Evolutionary conservation across 2,329 filamentous ascomycete genomes (phyloP).

Genomic region (Leptosphaerulina australis): DNA sequence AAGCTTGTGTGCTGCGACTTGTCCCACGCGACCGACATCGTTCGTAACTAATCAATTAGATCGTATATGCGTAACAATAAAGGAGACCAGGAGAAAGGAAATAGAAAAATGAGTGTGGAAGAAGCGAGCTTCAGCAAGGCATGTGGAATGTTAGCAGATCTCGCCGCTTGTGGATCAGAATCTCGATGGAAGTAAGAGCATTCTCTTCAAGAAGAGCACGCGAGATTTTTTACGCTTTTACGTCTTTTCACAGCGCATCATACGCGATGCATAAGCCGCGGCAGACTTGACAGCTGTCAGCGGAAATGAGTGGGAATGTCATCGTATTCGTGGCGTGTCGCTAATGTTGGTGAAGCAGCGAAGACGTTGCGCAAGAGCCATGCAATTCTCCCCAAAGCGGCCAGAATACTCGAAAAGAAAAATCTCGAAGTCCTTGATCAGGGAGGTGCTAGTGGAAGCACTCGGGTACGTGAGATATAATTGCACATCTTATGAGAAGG

Average conservation of each 20-base stretch:
- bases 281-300: constrained; percentile 6
- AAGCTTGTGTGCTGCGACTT: constrained; percentile 41
- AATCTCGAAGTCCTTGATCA: background rate
- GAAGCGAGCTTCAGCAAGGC: background rate
- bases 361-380: constrained; percentile 2
- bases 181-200: constrained; percentile 3
- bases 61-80: background rate
- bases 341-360: constrained; percentile 6
- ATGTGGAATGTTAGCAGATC: background rate
- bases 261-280: constrained; percentile 5
- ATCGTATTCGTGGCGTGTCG: constrained; percentile 6
- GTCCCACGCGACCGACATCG: constrained; percentile 31
- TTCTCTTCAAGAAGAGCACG: background rate
- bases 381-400: constrained; percentile 9
- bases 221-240: background rate
- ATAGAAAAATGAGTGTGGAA: background rate
- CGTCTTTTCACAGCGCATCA: background rate
- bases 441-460: constrained; percentile 18
- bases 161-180: constrained; percentile 5
- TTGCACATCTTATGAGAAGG: constrained; percentile 22
- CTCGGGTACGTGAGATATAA: constrained; percentile 19
- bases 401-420: background rate
- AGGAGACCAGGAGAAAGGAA: background rate
- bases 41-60: background rate
- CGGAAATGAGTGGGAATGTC: constrained; percentile 9